Percentiles rank a stretch among this genome's conserved stretches.
These are phyloP conservation scores for Aspergillus fumigatus DNA, from an alignment of 2,329 filamentous ascomycete genomes.

Conservation along the genomic window DNA sequence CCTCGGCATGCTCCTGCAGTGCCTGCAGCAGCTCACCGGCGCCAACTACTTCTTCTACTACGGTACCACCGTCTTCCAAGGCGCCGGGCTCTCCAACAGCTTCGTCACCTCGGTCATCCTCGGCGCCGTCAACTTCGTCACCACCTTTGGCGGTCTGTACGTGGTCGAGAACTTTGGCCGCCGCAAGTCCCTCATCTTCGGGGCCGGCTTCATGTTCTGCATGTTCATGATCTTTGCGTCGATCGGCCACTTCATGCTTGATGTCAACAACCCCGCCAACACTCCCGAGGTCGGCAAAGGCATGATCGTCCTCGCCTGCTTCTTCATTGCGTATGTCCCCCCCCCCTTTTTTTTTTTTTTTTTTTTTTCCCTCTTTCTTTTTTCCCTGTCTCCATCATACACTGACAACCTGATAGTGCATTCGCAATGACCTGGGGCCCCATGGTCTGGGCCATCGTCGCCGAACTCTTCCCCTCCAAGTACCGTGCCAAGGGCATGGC, in stretches of 20 bases:
- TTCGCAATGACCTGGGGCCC: slow-evolving; percentile 68
- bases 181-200: slow-evolving; percentile 61
- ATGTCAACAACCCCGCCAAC: slow-evolving; percentile 33
- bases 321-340: slow-evolving; percentile 56
- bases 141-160: slow-evolving; percentile 63
- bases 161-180: slow-evolving; percentile 65
- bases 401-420: slow-evolving; percentile 27
- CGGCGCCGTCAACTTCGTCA: slow-evolving; percentile 61
- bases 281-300: slow-evolving; percentile 53
- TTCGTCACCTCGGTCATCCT: slow-evolving; percentile 63
- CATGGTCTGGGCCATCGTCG: slow-evolving; percentile 46
- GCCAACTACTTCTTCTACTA: slow-evolving; percentile 54
- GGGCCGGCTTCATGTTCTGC: slow-evolving; percentile 62
- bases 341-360: too few relatives aligned
- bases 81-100: slow-evolving; percentile 60
- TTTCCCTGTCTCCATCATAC: too few relatives aligned
- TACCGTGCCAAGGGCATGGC: slow-evolving; percentile 69
- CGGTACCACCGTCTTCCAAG: slow-evolving; percentile 47
- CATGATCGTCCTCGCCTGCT: slow-evolving; percentile 66
- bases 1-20: slow-evolving; percentile 40
- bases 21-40: slow-evolving; percentile 42
- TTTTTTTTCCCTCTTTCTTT: fast-evolving
- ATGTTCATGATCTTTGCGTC: slow-evolving; percentile 63
- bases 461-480: slow-evolving; percentile 38
- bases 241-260: slow-evolving; percentile 46